A percentile compares a stretch with the other conserved stretches of the same genome.
Evolutionary conservation across 805 yeast species (phyloP).

Genomic region (Saturnispora besseyi): DNA sequence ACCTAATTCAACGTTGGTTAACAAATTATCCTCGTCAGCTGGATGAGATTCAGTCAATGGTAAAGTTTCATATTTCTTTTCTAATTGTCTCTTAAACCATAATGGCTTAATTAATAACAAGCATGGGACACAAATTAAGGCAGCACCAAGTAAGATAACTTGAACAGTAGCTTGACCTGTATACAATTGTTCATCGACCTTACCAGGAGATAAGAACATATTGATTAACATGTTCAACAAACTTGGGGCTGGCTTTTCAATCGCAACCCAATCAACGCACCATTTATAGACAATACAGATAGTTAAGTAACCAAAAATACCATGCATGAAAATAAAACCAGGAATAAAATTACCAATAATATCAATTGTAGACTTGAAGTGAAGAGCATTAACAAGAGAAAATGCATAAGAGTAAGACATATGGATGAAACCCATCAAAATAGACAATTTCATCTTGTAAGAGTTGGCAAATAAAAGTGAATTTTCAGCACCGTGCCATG

Average conservation of each 20-base stretch:
- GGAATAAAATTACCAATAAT: constrained; percentile 91
- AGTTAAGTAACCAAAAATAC: constrained; percentile 88
- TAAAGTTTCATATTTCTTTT: constrained; percentile 40
- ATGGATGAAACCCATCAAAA: constrained; percentile 88
- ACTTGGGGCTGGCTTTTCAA: constrained; percentile 79
- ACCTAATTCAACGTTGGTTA: constrained; percentile 29
- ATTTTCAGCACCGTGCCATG: constrained; percentile 98
- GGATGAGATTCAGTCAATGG: constrained; percentile 19
- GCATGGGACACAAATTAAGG: constrained; percentile 90
- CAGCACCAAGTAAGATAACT: constrained; percentile 59
- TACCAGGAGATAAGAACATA: constrained; percentile 93
- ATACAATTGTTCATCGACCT: constrained; percentile 69
- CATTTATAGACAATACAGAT: constrained; percentile 86
- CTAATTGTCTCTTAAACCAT: constrained; percentile 34
- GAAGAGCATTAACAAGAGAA: constrained; percentile 70
- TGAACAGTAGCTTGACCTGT: constrained; percentile 75
- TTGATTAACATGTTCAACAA: constrained; percentile 88
- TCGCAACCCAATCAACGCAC: constrained; percentile 83
- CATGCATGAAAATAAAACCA: constrained; percentile 89
- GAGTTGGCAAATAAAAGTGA: constrained; percentile 85
- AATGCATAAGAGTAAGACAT: constrained; percentile 87
- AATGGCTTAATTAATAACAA: constrained; percentile 78
- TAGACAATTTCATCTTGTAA: constrained; percentile 93
- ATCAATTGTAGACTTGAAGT: constrained; percentile 66
- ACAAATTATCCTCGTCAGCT: constrained; percentile 22